Conservation (phyloP, 2,329 filamentous ascomycete genomes). For the Cladophialophora chaetospira region DNA sequence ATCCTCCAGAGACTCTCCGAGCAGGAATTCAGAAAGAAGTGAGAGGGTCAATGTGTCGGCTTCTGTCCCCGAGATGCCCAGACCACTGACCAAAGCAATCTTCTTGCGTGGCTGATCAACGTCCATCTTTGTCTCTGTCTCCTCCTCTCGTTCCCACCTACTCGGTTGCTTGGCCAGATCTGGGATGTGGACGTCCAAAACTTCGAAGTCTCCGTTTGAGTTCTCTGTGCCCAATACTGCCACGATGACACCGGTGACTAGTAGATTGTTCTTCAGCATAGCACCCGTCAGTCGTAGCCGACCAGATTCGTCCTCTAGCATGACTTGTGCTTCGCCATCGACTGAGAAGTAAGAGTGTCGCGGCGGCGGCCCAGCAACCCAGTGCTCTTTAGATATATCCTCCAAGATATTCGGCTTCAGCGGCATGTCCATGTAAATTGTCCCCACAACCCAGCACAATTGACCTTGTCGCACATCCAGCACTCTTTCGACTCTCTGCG, state of each 20-base stretch:
- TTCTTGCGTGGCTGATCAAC: conserved; percentile 54
- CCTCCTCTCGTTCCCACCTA: conserved; percentile 71
- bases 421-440: conserved; percentile 95
- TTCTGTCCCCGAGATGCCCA: conserved; percentile 76
- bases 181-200: conserved; percentile 85
- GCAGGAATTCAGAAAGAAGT: conserved; percentile 80
- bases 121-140: conserved; percentile 37
- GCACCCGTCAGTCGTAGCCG: conserved; percentile 77
- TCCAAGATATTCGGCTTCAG: conserved; percentile 95
- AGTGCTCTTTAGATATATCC: conserved; percentile 93
- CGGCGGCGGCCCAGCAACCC: conserved; percentile 79
- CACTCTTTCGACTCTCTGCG: conserved; percentile 78
- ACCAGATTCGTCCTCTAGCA: conserved; percentile 95
- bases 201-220: conserved; percentile 85
- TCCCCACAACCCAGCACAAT: conserved; percentile 92
- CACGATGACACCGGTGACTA: conserved; percentile 91
- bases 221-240: conserved; percentile 97
- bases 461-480: conserved; percentile 94
- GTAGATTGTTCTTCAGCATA: conserved; percentile 65
- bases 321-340: conserved; percentile 67
- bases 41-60: conserved; percentile 74
- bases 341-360: conserved; percentile 74
- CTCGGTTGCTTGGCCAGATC: conserved; percentile 80
- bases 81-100: conserved; percentile 84
- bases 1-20: conserved; percentile 73